A percentile compares a stretch with the other conserved stretches of the same genome.
These are phyloP conservation scores for Aspergillus leporis DNA, from an alignment of 495 filamentous ascomycete species.

Conservation along the genomic window DNA sequence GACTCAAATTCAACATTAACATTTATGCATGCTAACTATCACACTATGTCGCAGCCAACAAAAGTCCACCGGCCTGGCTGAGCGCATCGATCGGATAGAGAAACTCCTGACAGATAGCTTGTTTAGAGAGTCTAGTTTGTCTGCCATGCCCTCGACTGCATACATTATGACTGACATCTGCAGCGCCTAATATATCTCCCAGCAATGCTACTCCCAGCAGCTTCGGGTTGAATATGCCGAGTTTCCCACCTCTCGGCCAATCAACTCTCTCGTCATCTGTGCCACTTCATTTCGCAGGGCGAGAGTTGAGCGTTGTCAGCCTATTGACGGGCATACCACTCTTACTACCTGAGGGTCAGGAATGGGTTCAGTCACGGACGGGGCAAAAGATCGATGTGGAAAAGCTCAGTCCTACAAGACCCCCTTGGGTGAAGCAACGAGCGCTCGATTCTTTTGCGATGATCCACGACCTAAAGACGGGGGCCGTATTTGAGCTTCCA, in stretches of 20 bases:
- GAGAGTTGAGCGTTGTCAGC: constrained; percentile 47
- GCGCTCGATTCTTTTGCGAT: constrained; percentile 26
- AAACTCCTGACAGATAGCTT: constrained; percentile 38
- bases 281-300: constrained; percentile 51
- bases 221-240: not conserved
- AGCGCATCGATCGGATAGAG: constrained; percentile 45
- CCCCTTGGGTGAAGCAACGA: constrained; percentile 39
- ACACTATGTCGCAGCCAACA: constrained; percentile 17
- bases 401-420: constrained; percentile 31
- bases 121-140: constrained; percentile 27
- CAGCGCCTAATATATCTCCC: constrained; percentile 7
- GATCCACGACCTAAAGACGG: constrained; percentile 24
- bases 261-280: constrained; percentile 31
- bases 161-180: not conserved
- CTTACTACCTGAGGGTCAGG: constrained; percentile 44
- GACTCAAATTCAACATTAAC: not conserved
- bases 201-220: not conserved
- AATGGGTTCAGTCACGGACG: constrained; percentile 48
- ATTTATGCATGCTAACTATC: not conserved
- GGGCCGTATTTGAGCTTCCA: constrained; percentile 32
- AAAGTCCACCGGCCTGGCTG: constrained; percentile 33
- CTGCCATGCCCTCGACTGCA: not conserved
- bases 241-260: constrained; percentile 7
- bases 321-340: constrained; percentile 48
- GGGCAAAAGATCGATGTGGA: constrained; percentile 42